Conservation (phyloP, 805 yeast species). For the Wickerhamomyces xylosicus region DNA sequence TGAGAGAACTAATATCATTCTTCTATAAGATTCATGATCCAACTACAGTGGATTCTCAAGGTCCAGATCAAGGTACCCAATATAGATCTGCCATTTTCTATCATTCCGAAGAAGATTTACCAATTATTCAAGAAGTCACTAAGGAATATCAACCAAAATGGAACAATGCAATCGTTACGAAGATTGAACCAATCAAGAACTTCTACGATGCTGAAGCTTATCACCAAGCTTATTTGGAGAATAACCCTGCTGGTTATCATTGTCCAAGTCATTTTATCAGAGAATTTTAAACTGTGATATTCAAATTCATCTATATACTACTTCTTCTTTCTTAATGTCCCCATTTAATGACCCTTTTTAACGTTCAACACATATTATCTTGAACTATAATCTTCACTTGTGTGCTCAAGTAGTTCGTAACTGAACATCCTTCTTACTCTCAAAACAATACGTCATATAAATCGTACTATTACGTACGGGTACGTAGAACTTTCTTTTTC, state of each 20-base stretch:
- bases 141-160: slow-evolving; percentile 59
- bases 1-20: slow-evolving; percentile 61
- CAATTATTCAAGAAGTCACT: slow-evolving; percentile 33
- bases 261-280: slow-evolving; percentile 86
- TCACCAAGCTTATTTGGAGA: slow-evolving; percentile 74
- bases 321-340: no score
- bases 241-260: slow-evolving; percentile 79
- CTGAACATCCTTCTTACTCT: no score
- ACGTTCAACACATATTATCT: no score
- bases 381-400: no score
- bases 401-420: no score
- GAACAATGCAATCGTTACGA: slow-evolving; percentile 59
- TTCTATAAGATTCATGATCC: slow-evolving; percentile 95
- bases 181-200: slow-evolving; percentile 50
- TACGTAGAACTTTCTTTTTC: no score
- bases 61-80: slow-evolving; percentile 84
- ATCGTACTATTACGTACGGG: no score
- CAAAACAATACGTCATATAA: no score
- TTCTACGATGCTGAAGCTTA: slow-evolving; percentile 96
- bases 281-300: slow-evolving; percentile 19
- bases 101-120: slow-evolving; percentile 36
- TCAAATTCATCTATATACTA: no score
- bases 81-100: slow-evolving; percentile 78
- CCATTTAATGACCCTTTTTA: no score
- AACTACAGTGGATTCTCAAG: slow-evolving; percentile 73